Evolutionary conservation across 2,329 filamentous ascomycete species (phyloP), one percentile per base, ranked within the genome.

Genomic region (Ophiostoma angusticollis): DNA sequence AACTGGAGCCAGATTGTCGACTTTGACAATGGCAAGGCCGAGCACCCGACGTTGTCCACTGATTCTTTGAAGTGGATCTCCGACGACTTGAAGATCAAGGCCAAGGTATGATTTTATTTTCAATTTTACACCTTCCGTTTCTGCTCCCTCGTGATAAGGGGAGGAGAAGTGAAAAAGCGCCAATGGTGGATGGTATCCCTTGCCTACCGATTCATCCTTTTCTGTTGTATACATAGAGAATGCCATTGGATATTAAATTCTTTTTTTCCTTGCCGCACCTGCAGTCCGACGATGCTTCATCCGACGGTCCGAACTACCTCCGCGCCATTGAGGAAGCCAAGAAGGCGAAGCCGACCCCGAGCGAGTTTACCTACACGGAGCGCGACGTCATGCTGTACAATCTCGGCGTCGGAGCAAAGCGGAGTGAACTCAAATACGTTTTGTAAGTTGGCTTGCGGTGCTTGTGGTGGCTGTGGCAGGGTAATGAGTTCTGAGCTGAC

Each of bases 361-460:
- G 83, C 40, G 74, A 82, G 52, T 96, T 84, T 64, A 71, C 69
- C 46, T 96, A 86, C 55, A 77, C 80, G 47, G 87, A 96, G 55
- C 79, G 78, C 52, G 91, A 98, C 58, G 70, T 81, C 36, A 91
- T 93, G 52, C 80, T 98, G 35, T 98, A 98, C 72, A 96, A 95
- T 64, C 71, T 98, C 30, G 89, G 89, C 44, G 62, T 98, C 45
- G 91, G 91, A 42, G 87, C 89, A 48, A 95, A 93, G 70, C 78
- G 83, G 50, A 85, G 75, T 22, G 85, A 98, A 45, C 72, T 98
- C 28, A 74, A 79, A 47, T 79, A 93, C 50, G 80, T 95, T 46
- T 98, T 84, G 65, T 70, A 57, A 54, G 64, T 54, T 14, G n/a
- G n/a, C n/a, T n/a, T n/a, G n/a, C n/a, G n/a, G n/a, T n/a, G n/a